Conservation (phyloP, 768 basidiomycete genomes). For the Boletales sp. region DNA sequence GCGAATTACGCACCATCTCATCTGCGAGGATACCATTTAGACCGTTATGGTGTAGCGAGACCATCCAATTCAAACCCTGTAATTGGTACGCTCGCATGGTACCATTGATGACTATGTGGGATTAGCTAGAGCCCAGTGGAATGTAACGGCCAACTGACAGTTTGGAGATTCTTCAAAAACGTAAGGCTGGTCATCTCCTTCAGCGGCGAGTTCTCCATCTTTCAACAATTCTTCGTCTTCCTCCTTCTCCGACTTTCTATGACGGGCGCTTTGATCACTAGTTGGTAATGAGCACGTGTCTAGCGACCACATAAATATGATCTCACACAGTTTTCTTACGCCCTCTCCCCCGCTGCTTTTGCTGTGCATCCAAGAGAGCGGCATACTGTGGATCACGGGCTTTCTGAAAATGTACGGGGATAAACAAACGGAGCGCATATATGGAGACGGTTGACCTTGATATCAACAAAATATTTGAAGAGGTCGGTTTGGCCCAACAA, state of each 20-base stretch:
- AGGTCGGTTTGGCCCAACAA: slow-evolving; percentile 97
- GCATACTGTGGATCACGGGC: slow-evolving; percentile 93
- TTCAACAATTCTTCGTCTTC: slow-evolving; percentile 95
- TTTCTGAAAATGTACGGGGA: slow-evolving; percentile 43
- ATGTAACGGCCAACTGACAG: slow-evolving; percentile 46
- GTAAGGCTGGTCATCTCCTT: slow-evolving; percentile 84
- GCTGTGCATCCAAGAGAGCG: slow-evolving; percentile 81
- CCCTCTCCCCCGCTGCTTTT: slow-evolving; percentile 79
- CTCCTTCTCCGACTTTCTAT: slow-evolving; percentile 96
- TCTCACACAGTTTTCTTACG: slow-evolving; percentile 76
- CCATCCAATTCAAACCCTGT: slow-evolving; percentile 97
- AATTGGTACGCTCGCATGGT: slow-evolving; percentile 92
- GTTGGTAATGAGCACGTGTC: slow-evolving; percentile 4
- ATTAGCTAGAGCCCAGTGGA: slow-evolving; percentile 1
- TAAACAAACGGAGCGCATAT: neutral
- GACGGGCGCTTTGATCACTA: slow-evolving; percentile 75
- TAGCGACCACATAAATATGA: neutral
- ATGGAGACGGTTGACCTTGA: slow-evolving; percentile 59
- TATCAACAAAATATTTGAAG: slow-evolving; percentile 97
- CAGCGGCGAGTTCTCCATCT: slow-evolving; percentile 74
- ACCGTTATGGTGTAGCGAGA: slow-evolving; percentile 92
- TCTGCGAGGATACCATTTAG: slow-evolving; percentile 97
- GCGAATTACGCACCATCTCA: slow-evolving; percentile 66
- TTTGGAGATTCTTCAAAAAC: slow-evolving; percentile 94
- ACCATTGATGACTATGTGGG: slow-evolving; percentile 72